A percentile compares a stretch with the other conserved stretches of the same genome.
Conservation (phyloP, 352 stramenopile species). For the Phytophthora quininea region DNA sequence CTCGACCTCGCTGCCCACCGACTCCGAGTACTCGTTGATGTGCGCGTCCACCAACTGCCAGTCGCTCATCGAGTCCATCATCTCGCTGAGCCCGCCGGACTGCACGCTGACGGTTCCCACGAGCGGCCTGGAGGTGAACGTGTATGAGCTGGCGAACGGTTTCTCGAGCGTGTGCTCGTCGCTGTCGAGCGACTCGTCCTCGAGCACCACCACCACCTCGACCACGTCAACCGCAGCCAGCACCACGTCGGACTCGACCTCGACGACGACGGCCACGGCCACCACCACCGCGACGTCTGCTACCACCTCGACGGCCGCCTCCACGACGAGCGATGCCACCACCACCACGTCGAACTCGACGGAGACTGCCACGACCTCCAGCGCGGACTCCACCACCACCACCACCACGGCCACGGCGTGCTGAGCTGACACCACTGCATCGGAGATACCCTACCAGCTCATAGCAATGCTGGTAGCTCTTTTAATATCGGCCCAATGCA, state of each 20-base stretch:
- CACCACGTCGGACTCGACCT: slow-evolving; percentile 2
- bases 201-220: slow-evolving; percentile 9
- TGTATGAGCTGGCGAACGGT: slow-evolving; percentile 8
- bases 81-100: slow-evolving; percentile 27
- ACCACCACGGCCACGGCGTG: slow-evolving; percentile 2
- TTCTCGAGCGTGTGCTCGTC: slow-evolving; percentile 20
- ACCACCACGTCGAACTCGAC: neutral
- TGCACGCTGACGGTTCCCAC: slow-evolving; percentile 34
- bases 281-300: neutral
- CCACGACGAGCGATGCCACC: neutral
- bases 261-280: slow-evolving; percentile 5
- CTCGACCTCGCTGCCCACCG: slow-evolving; percentile 33
- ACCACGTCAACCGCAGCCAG: neutral
- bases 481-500: neutral
- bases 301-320: neutral
- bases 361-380: slow-evolving; percentile 1
- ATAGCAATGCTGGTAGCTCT: no score
- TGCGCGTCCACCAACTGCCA: slow-evolving; percentile 33
- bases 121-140: slow-evolving; percentile 31
- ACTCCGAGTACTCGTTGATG: slow-evolving; percentile 34
- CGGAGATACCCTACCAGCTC: no score
- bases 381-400: neutral
- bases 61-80: slow-evolving; percentile 30
- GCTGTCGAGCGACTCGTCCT: slow-evolving; percentile 19
- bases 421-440: neutral